Evolutionary conservation across 2,329 filamentous ascomycete species (phyloP), one percentile per base, ranked within the genome.

Genomic region (Calonectria pauciramosa): DNA sequence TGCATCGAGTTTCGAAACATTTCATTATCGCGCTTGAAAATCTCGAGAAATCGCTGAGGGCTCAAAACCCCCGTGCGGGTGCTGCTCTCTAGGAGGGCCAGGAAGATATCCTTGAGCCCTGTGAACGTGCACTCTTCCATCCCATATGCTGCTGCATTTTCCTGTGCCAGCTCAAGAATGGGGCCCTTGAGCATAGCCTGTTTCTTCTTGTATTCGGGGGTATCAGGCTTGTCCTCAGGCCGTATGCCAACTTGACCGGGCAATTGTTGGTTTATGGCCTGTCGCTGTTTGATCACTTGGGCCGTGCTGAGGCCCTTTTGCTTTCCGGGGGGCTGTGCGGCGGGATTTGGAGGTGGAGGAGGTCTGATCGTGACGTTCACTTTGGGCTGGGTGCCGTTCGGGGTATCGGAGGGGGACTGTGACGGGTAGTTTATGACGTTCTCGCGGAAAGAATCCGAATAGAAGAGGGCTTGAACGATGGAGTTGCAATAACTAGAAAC

Each of bases 1-100:
- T 99, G 97, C 95, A 98, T 98, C 5, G 96, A 95, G 49, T 96
- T 96, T 73, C 96, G 93, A 82, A 99, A 99, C 94, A 98, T 96
- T 84, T 99, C 97, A 83, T 99, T 98, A 80, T 99, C 95, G 76
- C 94, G 92, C 82, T 96, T 95, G 82, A 99, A 92, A 32, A 98
- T 96, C 82, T 99, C 96, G 44, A 99, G 89, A 77, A 99, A 98
- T 76, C 96, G 94, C 81, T 96, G 93, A 1, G 97, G 97, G 82
- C 96, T 98, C 52, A 99, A 90, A 14, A 99, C 95, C 20, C 97
- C 97, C 9, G 95, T 97, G 71, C 96, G 93, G 51, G 94, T 94
- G 74, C 92, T 89, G 84, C 95, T 96, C 68, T 94, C 93, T 70
- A 97, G 95, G 68, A 99, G 89, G 0, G 96, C 94, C 84, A 97